Evolutionary conservation across 2,329 filamentous ascomycete genomes (phyloP), one percentile per base, ranked within the genome.

Genomic region (Fusarium brachygibbosum): DNA sequence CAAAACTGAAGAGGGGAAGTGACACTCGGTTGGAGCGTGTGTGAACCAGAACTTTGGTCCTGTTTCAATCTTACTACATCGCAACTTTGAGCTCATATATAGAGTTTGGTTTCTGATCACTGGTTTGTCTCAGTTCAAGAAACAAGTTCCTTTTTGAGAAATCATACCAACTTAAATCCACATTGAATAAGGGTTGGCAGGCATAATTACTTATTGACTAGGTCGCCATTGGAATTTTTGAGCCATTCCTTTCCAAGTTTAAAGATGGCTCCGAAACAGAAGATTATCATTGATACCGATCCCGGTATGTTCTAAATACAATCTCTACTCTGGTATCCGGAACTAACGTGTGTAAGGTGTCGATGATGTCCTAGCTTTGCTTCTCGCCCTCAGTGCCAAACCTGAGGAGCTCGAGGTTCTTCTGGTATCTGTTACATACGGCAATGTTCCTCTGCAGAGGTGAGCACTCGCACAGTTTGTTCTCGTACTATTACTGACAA

Each of bases 201-300:
- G 13, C 17, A 17, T 19, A 35, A 23, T 29, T 19, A 25, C 21
- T 35, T 35, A 38, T 25, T 34, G 28, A 34, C n/a, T 40, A 48
- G 45, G 34, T 25, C 37, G 32, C 32, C 42, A 64, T 51, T 58
- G 37, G 13, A 35, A 32, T 44, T 42, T 34, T 35, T 29, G 42
- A 59, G n/a, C 25, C 25, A 21, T 57, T 38, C 13, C 13, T 38
- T 53, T n/a, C 19, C 42, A 44, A 56, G 19, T 21, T 34, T 32
- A 16, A 70, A 50, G n/a, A 70, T 93, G 90, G 84, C 88, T 57
- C 86, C 90, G 29, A 89, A 88, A 73, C 89, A 87, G 74, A 90
- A 91, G 75, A 90, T 99, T 72, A 98, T 99, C 75, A 96, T 99
- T 75, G 96, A 99, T 77, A 98, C 95, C 4, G 96, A 98, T 78